A percentile compares a stretch with the other conserved stretches of the same genome.
These are phyloP conservation scores for Periglandula ipomoeae DNA, from an alignment of 2,329 filamentous ascomycete genomes.

Conservation along the genomic window DNA sequence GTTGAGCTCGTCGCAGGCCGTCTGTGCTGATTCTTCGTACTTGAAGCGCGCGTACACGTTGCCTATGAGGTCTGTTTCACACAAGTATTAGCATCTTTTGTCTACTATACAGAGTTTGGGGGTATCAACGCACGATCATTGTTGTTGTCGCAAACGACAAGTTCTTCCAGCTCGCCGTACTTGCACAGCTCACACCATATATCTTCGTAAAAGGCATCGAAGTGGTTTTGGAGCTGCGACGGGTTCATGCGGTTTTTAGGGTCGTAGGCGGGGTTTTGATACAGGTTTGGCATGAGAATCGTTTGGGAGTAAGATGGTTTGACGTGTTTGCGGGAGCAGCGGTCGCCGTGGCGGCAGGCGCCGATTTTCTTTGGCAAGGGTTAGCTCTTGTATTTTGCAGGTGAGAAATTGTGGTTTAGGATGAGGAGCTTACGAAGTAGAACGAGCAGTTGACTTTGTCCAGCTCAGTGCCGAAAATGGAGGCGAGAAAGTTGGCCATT, in stretches of 20 bases:
- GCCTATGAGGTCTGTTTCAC: constrained; percentile 70
- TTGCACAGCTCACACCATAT: constrained; percentile 99
- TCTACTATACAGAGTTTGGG: not conserved
- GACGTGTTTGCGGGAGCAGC: constrained; percentile 97
- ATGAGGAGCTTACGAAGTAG: constrained; percentile 55
- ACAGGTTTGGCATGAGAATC: constrained; percentile 94
- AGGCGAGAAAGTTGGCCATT: constrained; percentile 98
- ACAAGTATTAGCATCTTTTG: not conserved
- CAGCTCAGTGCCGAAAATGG: constrained; percentile 98
- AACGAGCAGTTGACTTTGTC: constrained; percentile 99
- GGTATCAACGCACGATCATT: constrained; percentile 69
- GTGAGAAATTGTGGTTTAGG: no score
- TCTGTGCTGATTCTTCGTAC: constrained; percentile 93
- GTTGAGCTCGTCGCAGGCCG: constrained; percentile 90
- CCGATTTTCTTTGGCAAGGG: constrained; percentile 67
- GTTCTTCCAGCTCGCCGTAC: constrained; percentile 93
- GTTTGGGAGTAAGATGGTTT: constrained; percentile 98
- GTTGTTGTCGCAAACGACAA: constrained; percentile 98
- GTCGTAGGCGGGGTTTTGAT: constrained; percentile 98
- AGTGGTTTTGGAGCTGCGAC: constrained; percentile 95
- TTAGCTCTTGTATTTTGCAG: no score
- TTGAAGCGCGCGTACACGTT: constrained; percentile 99
- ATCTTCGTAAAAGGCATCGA: constrained; percentile 99
- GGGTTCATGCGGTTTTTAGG: constrained; percentile 95
- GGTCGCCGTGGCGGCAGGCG: constrained; percentile 95